phyloP scores from a whole-genome alignment of 2,329 filamentous ascomycete species.

The Exophiala bonariae region DNA sequence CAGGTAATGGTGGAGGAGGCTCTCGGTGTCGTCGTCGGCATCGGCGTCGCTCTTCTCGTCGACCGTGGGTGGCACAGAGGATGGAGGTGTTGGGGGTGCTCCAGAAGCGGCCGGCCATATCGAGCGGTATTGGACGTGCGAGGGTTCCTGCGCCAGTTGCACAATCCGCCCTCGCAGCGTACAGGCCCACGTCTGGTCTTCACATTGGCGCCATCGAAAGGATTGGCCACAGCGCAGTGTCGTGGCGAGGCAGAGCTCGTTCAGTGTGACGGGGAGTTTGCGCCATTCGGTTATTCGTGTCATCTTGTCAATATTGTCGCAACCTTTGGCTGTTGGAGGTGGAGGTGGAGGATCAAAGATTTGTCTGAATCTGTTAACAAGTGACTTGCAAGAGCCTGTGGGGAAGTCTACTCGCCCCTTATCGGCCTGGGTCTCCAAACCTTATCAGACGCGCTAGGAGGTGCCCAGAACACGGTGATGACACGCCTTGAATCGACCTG shows the following conservation, averaged over 20 bases:
- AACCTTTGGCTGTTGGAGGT: not conserved
- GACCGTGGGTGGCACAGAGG: conserved; percentile 36
- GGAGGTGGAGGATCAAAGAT: too few species aligned
- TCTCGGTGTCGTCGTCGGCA: conserved; percentile 65
- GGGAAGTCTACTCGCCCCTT: not conserved
- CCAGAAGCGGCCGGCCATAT: conserved; percentile 50
- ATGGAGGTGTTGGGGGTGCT: conserved; percentile 39
- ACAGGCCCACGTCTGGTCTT: conserved; percentile 83
- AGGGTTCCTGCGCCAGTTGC: conserved; percentile 78
- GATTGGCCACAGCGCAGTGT: conserved; percentile 94
- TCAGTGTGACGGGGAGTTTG: conserved; percentile 77
- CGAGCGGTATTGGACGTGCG: conserved; percentile 76
- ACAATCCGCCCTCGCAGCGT: conserved; percentile 82
- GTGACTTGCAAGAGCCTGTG: too few species aligned
- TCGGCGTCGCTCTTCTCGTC: conserved; percentile 30
- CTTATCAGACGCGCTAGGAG: too few species aligned
- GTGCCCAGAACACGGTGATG: too few species aligned
- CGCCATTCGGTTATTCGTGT: conserved; percentile 72
- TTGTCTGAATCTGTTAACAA: too few species aligned
- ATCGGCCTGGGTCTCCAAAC: too few species aligned
- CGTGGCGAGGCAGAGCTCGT: conserved; percentile 91
- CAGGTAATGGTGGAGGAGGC: conserved; percentile 79
- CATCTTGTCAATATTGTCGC: too few species aligned
- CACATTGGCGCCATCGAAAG: conserved; percentile 84
- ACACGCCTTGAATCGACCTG: too few species aligned